These are phyloP conservation scores for Metschnikowia dekortorum DNA, from an alignment of 805 yeast genomes.

Conservation along the genomic window DNA sequence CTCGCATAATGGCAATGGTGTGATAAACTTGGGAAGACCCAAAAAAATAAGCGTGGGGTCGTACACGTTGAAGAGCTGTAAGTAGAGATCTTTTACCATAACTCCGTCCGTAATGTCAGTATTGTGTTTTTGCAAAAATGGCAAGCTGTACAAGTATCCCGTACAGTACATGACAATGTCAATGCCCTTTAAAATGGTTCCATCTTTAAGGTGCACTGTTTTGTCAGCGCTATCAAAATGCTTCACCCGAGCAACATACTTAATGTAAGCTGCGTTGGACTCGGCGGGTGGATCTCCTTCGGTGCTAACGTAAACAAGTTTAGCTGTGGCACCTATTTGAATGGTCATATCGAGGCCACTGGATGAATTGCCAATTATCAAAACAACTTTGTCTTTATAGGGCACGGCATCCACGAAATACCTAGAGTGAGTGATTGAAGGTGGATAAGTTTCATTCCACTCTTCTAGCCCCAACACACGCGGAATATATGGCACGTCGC, in stretches of 20 bases:
- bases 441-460: slow-evolving; percentile 25
- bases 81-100: slow-evolving; percentile 12
- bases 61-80: slow-evolving; percentile 14
- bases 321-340: slow-evolving; percentile 45
- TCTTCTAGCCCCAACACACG: slow-evolving; percentile 26
- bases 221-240: slow-evolving; percentile 8
- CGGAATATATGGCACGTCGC: slow-evolving; percentile 34
- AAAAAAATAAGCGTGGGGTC: slow-evolving; percentile 17
- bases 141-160: slow-evolving; percentile 17
- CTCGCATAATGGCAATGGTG: slow-evolving; percentile 18
- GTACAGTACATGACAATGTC: slow-evolving; percentile 17
- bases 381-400: slow-evolving; percentile 39
- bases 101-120: slow-evolving; percentile 14
- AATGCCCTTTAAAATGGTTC: slow-evolving; percentile 6
- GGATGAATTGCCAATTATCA: slow-evolving; percentile 70
- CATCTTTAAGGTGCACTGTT: slow-evolving; percentile 10
- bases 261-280: slow-evolving; percentile 9
- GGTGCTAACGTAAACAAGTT: slow-evolving; percentile 14
- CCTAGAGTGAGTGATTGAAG: slow-evolving; percentile 30
- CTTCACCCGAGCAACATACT: slow-evolving; percentile 7
- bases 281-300: slow-evolving; percentile 8
- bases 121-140: slow-evolving; percentile 10
- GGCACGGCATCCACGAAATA: slow-evolving; percentile 24
- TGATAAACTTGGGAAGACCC: slow-evolving; percentile 13
- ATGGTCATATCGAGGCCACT: slow-evolving; percentile 72